These are phyloP conservation scores for Malassezia dermatis DNA, from an alignment of 1,284 basidiomycete genomes.

Conservation along the genomic window DNA sequence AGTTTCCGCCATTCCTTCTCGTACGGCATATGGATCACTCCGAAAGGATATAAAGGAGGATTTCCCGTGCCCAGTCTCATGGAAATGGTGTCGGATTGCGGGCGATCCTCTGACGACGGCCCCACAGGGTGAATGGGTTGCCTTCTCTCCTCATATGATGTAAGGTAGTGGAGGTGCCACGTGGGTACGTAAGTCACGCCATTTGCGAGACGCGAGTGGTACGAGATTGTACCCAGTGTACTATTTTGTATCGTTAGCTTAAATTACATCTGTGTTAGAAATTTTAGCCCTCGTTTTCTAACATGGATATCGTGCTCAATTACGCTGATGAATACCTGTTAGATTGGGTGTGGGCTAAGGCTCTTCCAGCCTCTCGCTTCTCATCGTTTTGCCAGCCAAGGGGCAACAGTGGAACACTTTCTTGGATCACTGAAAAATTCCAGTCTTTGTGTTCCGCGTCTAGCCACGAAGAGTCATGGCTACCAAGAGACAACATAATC, in stretches of 20 bases:
- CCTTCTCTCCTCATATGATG: conserved; percentile 2
- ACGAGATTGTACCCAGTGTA: not conserved
- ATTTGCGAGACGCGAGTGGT: not conserved
- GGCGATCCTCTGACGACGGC: not conserved
- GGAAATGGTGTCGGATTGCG: conserved; percentile 14
- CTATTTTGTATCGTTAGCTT: not conserved
- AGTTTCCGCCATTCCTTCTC: not conserved
- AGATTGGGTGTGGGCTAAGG: conserved; percentile 23
- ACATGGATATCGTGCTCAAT: conserved; percentile 31
- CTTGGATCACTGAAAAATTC: not conserved
- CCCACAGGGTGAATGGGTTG: conserved; percentile 15
- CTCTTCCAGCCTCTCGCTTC: conserved; percentile 16
- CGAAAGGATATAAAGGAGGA: not conserved
- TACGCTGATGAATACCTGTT: conserved; percentile 27
- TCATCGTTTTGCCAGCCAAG: not conserved
- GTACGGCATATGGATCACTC: not conserved
- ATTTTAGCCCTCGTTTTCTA: not conserved
- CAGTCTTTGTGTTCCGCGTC: not conserved
- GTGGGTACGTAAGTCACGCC: conserved; percentile 15
- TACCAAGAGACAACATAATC: conserved; percentile 31
- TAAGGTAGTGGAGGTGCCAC: not conserved
- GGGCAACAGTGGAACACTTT: not conserved
- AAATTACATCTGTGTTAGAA: not conserved
- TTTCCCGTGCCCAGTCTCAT: not conserved
- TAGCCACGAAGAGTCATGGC: conserved; percentile 18